Evolutionary conservation across 2,329 filamentous ascomycete species (phyloP), one percentile per base, ranked within the genome.

Genomic region (Orbilia ellipsospora): DNA sequence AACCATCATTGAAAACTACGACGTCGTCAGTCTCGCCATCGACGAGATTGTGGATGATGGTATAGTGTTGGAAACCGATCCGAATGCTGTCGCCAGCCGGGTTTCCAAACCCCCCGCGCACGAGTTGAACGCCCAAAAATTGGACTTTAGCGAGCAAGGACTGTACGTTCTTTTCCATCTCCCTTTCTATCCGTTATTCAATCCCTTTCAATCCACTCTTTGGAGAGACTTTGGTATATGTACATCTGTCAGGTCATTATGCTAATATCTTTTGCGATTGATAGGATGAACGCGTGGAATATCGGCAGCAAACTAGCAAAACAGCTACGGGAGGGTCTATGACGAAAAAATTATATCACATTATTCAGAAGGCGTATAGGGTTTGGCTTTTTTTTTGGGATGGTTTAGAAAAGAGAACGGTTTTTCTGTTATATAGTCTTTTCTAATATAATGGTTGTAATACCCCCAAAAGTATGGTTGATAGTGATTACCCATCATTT

Each of bases 1-100:
- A 79, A 98, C 95, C 70, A 93, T 98, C 79, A 90, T 98, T 81
- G 95, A 99, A 84, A 98, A 98, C 87, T 99, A 98, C 86, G 95
- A 98, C 83, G 88, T 98, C 20, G 92, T 97, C 77, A 92, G 93
- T 13, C 88, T 99, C 64, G 92, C 94, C 52, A 92, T 99, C 78
- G 95, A 99, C 83, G 95, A 99, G 83, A 94, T 96, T 77, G 89
- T 96, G 64, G 93, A 97, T 83, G 93, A 96, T 81, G 95, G 95
- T 75, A 96, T 98, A 82, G 94, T 99, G 80, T 89, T 99, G 77
- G 95, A 99, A 85, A 98, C 94, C 0, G 95, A 99, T 82, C 94
- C 95, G 0, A 94, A 95, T 78, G 92, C 97, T 80, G 92, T 99
- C 78, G 91, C 94, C 57, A 93, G 93, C 82, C 87, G 95, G 79